Evolutionary conservation across 352 stramenopile genomes (phyloP), one percentile per base, ranked within the genome.

Genomic region (Aphanomyces cochlioides): DNA sequence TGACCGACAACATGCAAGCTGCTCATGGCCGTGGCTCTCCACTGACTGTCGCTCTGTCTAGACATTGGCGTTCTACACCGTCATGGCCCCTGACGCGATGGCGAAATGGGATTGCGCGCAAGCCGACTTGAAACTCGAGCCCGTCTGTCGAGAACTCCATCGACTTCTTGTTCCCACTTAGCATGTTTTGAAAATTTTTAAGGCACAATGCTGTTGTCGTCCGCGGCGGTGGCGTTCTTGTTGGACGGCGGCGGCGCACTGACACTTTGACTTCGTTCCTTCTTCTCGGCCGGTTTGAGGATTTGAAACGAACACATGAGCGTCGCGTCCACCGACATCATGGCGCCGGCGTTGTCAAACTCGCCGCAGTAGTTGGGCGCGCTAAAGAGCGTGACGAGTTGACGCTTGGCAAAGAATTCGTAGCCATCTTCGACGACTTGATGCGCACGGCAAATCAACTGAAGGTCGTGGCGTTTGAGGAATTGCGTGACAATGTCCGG

Each of bases 401-500:
- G 76, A 45, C 88, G 79, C 57, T 92, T 89, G 56, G 79, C 79
- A 59, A 89, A 89, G 73, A 87, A 88, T 61, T 87, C 79, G 66
- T 85, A 89, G 8, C 81, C 81, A 34, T 89, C 79, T 47, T 84
- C 76, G 10, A 81, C 57, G 37, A 86, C 79, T 61, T 90, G 80
- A 77, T 97, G 90, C 28, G 97, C 98, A 56, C 98, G 79, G 56
- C 97, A 98, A 19, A 99, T 88, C 7, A 99, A 87, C 72, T 99
- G 97, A 34, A 99, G 79, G 79, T 99, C 96, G 75, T 99, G 96
- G n/a, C 84, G 79, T 63, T 97, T 86, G 54, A 99, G 79, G 78
- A 99, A 99, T 57, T 98, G 83, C 59, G 91, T 80, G 5, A 99
- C 96, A 40, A 99, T 91, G 81, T 99, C 97, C 34, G 92, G 82